Conservation (phyloP, 148 eudicot species). For the Arbutus unedo region DNA sequence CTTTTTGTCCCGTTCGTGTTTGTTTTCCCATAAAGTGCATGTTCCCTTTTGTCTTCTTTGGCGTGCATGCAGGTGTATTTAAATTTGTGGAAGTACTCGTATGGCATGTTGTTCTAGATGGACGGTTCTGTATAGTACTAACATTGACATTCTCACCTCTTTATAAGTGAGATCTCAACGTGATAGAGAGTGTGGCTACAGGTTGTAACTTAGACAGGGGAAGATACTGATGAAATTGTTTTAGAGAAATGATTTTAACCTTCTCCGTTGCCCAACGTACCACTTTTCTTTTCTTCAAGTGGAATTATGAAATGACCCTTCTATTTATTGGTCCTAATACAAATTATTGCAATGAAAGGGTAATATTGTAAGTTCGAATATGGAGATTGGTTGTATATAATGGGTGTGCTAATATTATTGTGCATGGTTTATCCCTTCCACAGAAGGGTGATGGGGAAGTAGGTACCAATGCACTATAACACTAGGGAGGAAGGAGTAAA, state of each 20-base stretch:
- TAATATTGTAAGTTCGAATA: neutral
- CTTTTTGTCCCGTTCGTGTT: neutral
- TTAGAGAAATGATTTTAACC: neutral
- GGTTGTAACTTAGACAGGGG: neutral
- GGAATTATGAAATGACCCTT: neutral
- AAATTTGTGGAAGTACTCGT: neutral
- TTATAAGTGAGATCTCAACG: neutral
- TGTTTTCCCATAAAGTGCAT: neutral
- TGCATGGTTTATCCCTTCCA: neutral
- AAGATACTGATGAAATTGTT: conserved; percentile 1
- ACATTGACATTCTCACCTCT: neutral
- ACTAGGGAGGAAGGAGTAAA: neutral
- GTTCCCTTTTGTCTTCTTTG: neutral
- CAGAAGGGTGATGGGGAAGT: neutral
- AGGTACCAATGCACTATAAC: neutral
- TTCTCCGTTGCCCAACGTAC: neutral
- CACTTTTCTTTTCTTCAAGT: neutral
- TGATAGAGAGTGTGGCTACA: neutral
- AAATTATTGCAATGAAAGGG: neutral
- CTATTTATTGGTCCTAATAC: neutral
- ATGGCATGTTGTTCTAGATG: neutral
- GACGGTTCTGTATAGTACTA: neutral
- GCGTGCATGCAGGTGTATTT: too few species aligned
- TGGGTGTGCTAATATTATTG: neutral
- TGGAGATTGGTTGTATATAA: neutral